These are phyloP conservation scores for Acanthamoeba lenticulata DNA, from an alignment of 208 protist species.

Conservation along the genomic window DNA sequence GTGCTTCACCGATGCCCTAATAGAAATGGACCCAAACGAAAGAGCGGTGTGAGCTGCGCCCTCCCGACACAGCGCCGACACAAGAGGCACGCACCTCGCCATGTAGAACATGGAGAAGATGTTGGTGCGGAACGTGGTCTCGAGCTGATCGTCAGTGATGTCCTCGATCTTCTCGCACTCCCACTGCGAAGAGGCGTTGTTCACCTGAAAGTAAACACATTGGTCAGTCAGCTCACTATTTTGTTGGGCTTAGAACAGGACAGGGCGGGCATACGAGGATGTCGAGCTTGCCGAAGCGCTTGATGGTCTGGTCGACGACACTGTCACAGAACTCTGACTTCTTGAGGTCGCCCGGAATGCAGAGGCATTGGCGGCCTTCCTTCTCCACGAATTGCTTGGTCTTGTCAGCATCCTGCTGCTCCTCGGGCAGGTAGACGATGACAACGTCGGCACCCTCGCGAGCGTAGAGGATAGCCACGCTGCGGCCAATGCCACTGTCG, in stretches of 20 bases:
- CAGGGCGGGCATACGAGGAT: constrained; percentile 49
- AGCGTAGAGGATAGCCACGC: constrained; percentile 77
- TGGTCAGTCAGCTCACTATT: not conserved
- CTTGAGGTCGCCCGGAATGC: constrained; percentile 73
- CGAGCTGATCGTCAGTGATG: constrained; percentile 79
- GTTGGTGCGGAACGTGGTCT: constrained; percentile 81
- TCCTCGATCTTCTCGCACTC: constrained; percentile 69
- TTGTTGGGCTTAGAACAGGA: too few relatives aligned
- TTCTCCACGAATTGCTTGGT: constrained; percentile 79
- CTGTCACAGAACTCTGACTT: constrained; percentile 71
- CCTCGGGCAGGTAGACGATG: constrained; percentile 76
- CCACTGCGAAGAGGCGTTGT: constrained; percentile 76
- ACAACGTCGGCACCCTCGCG: constrained; percentile 80
- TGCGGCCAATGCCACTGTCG: constrained; percentile 83
- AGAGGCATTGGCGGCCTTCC: constrained; percentile 71
- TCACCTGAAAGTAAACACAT: too few relatives aligned
- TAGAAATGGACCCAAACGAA: too few relatives aligned
- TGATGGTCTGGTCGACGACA: constrained; percentile 71
- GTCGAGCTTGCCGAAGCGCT: constrained; percentile 70
- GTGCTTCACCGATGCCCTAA: constrained; percentile 58
- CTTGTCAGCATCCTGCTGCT: constrained; percentile 73
- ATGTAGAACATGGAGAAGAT: constrained; percentile 81
- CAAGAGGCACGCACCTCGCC: constrained; percentile 49
- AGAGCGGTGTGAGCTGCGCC: too few relatives aligned
- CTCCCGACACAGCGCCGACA: too few relatives aligned